Conservation (phyloP, 2,329 filamentous ascomycete genomes). For the Aphanocladium album region DNA sequence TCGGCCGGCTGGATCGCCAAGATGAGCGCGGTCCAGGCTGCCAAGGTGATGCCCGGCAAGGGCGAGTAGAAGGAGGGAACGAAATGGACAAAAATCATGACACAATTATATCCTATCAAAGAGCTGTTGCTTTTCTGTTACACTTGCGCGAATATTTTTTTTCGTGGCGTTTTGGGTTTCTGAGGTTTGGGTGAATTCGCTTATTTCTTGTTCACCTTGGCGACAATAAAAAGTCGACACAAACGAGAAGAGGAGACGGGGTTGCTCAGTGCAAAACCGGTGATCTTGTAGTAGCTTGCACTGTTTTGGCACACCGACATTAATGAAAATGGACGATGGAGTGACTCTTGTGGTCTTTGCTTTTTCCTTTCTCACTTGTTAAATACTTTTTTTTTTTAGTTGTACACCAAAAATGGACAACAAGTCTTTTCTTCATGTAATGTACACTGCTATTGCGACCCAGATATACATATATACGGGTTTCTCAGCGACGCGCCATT, state of each 20-base stretch:
- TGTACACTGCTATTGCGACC: too few relatives aligned
- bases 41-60: slow-evolving; percentile 70
- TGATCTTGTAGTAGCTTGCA: too few relatives aligned
- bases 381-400: too few relatives aligned
- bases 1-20: slow-evolving; percentile 88
- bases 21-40: slow-evolving; percentile 93
- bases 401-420: too few relatives aligned
- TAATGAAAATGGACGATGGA: too few relatives aligned
- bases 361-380: too few relatives aligned
- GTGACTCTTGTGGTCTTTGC: too few relatives aligned
- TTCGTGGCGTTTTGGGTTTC: not conserved
- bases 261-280: not conserved
- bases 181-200: not conserved
- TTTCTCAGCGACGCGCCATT: not conserved
- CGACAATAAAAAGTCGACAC: not conserved
- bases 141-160: not conserved
- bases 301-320: too few relatives aligned
- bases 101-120: not conserved
- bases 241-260: not conserved
- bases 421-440: too few relatives aligned
- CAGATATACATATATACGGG: too few relatives aligned
- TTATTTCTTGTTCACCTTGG: not conserved
- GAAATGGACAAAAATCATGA: not conserved
- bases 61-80: slow-evolving; percentile 42
- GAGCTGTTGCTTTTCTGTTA: not conserved